Conservation (phyloP, 73 alveolate species). For the Tetrahymena thermophila region DNA sequence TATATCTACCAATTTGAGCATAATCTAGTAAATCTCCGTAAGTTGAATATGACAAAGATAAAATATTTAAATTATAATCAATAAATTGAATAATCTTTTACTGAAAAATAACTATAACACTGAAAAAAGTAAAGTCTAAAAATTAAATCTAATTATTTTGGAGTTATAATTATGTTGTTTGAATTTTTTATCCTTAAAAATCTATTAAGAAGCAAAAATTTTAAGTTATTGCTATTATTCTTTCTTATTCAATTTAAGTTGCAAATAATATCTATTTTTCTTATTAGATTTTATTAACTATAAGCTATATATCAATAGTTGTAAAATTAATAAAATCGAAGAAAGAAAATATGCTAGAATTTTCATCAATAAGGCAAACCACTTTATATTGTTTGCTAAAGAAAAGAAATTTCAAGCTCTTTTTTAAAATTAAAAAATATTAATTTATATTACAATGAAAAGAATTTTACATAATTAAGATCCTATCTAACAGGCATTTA, state of each 20-base stretch:
- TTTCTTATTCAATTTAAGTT: neutral
- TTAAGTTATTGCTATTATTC: neutral
- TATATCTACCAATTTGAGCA: neutral
- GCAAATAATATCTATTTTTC: neutral
- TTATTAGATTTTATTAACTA: neutral
- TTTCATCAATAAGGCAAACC: neutral
- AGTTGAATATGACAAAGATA: neutral
- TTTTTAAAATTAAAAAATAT: neutral
- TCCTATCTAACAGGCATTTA: neutral
- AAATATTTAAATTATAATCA: neutral
- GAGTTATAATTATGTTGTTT: neutral
- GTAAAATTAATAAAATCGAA: neutral
- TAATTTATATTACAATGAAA: neutral
- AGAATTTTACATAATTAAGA: neutral
- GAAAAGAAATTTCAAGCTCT: neutral
- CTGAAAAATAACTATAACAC: neutral
- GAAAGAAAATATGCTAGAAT: neutral
- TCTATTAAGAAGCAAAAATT: neutral
- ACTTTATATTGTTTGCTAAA: neutral
- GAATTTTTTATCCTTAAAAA: neutral
- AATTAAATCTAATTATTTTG: too few relatives aligned
- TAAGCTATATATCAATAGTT: neutral
- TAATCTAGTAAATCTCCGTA: neutral
- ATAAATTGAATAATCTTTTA: neutral
- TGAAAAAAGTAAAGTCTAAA: neutral